phyloP scores from a whole-genome alignment of 179 eudicot species.

The Silene coronaria region DNA sequence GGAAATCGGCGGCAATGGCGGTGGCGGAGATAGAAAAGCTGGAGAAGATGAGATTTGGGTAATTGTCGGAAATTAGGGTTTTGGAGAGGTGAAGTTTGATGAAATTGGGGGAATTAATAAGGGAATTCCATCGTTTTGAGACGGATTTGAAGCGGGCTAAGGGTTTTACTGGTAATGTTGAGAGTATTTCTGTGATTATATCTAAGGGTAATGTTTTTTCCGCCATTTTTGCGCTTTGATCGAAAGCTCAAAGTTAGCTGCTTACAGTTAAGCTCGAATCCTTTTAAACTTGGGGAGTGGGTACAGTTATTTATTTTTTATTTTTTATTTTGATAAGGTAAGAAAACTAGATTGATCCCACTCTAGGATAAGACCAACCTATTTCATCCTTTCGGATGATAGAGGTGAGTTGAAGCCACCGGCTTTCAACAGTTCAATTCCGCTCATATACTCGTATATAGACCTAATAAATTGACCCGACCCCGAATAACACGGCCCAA shows the following conservation, averaged over 20 bases:
- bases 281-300: too few relatives aligned
- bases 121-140: constrained; percentile 6
- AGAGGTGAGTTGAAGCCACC: too few relatives aligned
- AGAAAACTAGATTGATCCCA: too few relatives aligned
- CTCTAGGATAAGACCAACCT: too few relatives aligned
- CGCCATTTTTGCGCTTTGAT: constrained; percentile 4
- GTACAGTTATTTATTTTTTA: too few relatives aligned
- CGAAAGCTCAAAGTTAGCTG: neutral
- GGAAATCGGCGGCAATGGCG: neutral
- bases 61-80: neutral
- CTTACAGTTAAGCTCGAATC: too few relatives aligned
- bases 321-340: too few relatives aligned
- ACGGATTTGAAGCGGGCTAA: constrained; percentile 3
- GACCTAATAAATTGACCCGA: too few relatives aligned
- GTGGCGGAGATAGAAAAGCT: neutral
- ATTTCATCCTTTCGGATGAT: too few relatives aligned
- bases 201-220: neutral
- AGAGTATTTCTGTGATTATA: neutral
- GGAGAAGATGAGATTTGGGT: neutral
- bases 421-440: too few relatives aligned
- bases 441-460: too few relatives aligned
- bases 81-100: constrained; percentile 11
- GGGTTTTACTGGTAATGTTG: neutral
- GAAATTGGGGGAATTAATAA: constrained; percentile 9
- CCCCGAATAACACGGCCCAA: too few relatives aligned